These are phyloP conservation scores for Neurospora sublineolata DNA, from an alignment of 495 filamentous ascomycete species.

Conservation along the genomic window DNA sequence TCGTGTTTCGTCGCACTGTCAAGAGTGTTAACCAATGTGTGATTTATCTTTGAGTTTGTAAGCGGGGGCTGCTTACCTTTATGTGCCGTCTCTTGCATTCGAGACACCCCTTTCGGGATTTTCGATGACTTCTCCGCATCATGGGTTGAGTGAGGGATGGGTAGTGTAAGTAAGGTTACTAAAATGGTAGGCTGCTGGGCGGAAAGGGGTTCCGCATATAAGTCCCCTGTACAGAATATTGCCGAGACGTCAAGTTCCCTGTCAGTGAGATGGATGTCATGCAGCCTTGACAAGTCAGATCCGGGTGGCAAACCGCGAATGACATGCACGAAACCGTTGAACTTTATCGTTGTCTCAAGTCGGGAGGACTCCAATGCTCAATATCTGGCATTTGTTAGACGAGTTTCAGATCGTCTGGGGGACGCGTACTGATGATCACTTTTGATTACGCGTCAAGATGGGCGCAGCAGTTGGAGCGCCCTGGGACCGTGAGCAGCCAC, in stretches of 20 bases:
- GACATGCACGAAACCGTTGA: not conserved
- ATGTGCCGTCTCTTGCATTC: conserved; percentile 48
- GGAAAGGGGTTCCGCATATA: not conserved
- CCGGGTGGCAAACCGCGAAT: not conserved
- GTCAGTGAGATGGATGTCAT: not conserved
- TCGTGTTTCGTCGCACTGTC: conserved; percentile 24
- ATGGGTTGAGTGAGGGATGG: conserved; percentile 1
- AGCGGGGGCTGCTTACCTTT: conserved; percentile 28
- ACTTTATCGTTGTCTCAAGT: not conserved
- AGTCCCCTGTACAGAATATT: not conserved
- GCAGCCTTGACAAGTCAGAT: not conserved
- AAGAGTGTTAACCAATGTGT: not conserved
- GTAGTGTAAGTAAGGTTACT: not conserved
- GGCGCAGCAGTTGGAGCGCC: not conserved
- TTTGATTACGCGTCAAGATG: not conserved
- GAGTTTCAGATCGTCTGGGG: not conserved
- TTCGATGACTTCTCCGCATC: conserved; percentile 38
- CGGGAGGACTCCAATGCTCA: not conserved
- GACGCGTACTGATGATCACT: not conserved
- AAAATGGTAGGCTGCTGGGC: not conserved
- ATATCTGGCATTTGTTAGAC: not conserved
- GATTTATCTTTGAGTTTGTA: not conserved
- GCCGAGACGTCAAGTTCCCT: not conserved
- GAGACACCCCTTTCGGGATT: conserved; percentile 46
- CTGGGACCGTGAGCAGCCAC: not conserved